phyloP scores from a whole-genome alignment of 768 basidiomycete genomes.

The Amanita muscaria region DNA sequence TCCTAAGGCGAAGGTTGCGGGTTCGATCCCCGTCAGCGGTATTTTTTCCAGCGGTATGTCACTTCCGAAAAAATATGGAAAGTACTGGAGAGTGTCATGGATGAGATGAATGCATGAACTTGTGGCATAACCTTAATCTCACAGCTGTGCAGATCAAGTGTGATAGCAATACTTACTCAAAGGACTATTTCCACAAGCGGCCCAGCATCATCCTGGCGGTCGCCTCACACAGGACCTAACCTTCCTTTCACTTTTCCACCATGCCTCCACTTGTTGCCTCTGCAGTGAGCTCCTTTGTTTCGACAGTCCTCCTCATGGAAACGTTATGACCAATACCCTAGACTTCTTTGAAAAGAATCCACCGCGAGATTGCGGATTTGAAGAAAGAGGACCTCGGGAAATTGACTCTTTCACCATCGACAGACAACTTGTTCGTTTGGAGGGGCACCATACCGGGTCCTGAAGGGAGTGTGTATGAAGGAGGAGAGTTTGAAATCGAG shows the following conservation, averaged over 20 bases:
- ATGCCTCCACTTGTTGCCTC: slow-evolving; percentile 21
- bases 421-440: slow-evolving; percentile 65
- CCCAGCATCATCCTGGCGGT: too few species aligned
- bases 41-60: neutral
- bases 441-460: slow-evolving; percentile 74
- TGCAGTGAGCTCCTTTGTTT: slow-evolving; percentile 12
- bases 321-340: slow-evolving; percentile 9
- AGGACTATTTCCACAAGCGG: too few species aligned
- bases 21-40: slow-evolving; percentile 11
- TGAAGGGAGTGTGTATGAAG: slow-evolving; percentile 75
- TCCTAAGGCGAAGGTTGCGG: slow-evolving; percentile 11
- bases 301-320: neutral
- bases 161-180: too few species aligned
- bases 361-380: slow-evolving; percentile 72
- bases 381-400: slow-evolving; percentile 76
- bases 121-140: too few species aligned
- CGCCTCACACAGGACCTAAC: neutral
- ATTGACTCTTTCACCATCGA: slow-evolving; percentile 59
- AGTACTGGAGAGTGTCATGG: too few species aligned
- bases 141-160: too few species aligned
- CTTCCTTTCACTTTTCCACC: slow-evolving; percentile 6
- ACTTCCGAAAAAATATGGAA: too few species aligned
- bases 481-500: slow-evolving; percentile 63
- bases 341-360: slow-evolving; percentile 74
- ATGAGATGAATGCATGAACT: too few species aligned